Evolutionary conservation across 495 filamentous ascomycete species (phyloP).

Genomic region (Talaromyces nanjingensis): DNA sequence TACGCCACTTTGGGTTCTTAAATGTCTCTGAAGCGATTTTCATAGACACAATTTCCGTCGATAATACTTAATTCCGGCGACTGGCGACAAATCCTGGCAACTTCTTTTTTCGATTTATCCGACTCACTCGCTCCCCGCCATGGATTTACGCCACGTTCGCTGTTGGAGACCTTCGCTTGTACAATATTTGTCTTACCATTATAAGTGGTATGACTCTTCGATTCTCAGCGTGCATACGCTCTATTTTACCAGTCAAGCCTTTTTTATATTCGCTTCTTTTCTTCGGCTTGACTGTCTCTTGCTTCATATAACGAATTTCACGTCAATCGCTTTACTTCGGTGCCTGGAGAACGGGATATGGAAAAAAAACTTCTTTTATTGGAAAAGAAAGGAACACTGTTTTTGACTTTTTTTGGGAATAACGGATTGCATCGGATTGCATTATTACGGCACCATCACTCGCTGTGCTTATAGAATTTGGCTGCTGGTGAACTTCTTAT

Average conservation of each 20-base stretch:
- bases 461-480: conserved; percentile 7
- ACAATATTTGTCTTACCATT: conserved; percentile 16
- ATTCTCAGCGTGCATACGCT: conserved; percentile 18
- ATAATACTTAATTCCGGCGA: conserved; percentile 41
- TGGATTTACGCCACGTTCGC: conserved; percentile 10
- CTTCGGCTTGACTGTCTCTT: conserved; percentile 23
- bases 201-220: conserved; percentile 3
- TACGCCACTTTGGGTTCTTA: background rate
- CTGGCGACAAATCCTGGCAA: conserved; percentile 8
- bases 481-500: conserved; percentile 4
- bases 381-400: conserved; percentile 7
- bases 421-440: conserved; percentile 1
- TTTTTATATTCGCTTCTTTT: conserved; percentile 20
- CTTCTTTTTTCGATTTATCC: conserved; percentile 16
- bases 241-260: conserved; percentile 29
- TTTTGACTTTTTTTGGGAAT: background rate
- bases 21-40: conserved; percentile 4
- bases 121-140: conserved; percentile 11
- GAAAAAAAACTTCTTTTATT: conserved; percentile 25
- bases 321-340: conserved; percentile 43
- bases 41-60: conserved; percentile 23
- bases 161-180: conserved; percentile 40
- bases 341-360: conserved; percentile 26
- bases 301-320: conserved; percentile 20
- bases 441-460: conserved; percentile 3